Conservation (phyloP, 768 basidiomycete species). For the Kwoniella pini region DNA sequence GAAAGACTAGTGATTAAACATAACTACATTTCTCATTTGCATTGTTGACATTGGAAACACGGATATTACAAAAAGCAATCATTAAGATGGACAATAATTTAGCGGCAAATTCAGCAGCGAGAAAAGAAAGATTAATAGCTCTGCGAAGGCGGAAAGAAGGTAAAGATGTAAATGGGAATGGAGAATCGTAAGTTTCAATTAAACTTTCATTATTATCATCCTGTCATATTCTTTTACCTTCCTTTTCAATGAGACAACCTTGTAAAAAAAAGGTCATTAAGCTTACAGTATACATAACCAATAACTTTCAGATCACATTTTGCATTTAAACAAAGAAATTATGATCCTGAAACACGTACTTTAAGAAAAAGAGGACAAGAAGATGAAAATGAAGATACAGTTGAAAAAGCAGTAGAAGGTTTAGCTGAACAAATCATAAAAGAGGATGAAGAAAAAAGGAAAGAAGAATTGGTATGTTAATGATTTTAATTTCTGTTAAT, state of each 20-base stretch:
- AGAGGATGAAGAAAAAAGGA: constrained; percentile 80
- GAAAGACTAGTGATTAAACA: background rate
- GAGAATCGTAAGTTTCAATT: constrained; percentile 34
- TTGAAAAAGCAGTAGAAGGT: constrained; percentile 81
- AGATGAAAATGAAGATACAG: constrained; percentile 73
- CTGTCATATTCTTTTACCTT: background rate
- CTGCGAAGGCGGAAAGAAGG: constrained; percentile 49
- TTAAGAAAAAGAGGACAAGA: constrained; percentile 28
- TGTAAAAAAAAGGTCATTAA: background rate
- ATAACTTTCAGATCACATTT: constrained; percentile 35
- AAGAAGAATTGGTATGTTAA: constrained; percentile 77
- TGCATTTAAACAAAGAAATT: constrained; percentile 66
- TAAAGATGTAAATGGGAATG: constrained; percentile 24
- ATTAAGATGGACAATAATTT: constrained; percentile 47
- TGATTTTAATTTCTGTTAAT: background rate
- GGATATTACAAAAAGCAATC: background rate
- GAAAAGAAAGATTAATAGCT: constrained; percentile 54
- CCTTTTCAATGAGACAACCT: background rate
- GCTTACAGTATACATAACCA: background rate
- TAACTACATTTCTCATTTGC: background rate
- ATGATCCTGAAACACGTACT: constrained; percentile 73
- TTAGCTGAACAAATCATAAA: constrained; percentile 79
- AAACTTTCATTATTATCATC: background rate
- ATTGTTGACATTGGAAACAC: too few relatives aligned
- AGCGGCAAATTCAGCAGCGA: constrained; percentile 48